Evolutionary conservation across 2,329 filamentous ascomycete species (phyloP).

Genomic region (Nannizziopsis arthrosporioides): DNA sequence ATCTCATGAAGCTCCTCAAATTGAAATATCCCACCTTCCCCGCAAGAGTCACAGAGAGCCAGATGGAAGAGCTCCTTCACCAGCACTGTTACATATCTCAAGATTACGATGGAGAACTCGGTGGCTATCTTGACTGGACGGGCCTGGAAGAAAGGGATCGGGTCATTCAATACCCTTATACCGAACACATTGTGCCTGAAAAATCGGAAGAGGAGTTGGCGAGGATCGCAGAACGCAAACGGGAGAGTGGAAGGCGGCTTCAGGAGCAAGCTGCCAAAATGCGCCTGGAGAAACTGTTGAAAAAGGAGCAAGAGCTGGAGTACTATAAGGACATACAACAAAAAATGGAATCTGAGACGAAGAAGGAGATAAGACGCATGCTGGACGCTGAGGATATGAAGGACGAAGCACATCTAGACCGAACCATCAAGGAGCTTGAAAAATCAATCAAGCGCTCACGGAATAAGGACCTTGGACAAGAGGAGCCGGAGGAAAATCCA

Average conservation of each 20-base stretch:
- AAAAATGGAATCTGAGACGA: slow-evolving; percentile 61
- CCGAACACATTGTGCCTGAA: slow-evolving; percentile 76
- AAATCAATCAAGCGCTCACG: slow-evolving; percentile 78
- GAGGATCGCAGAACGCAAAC: slow-evolving; percentile 80
- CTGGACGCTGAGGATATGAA: slow-evolving; percentile 86
- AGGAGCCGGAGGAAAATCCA: slow-evolving; percentile 65
- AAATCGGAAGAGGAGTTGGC: slow-evolving; percentile 93
- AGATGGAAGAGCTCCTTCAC: slow-evolving; percentile 75
- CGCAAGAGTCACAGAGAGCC: slow-evolving; percentile 70
- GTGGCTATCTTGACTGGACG: slow-evolving; percentile 73
- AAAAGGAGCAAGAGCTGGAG: slow-evolving; percentile 89
- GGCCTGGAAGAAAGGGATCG: slow-evolving; percentile 80
- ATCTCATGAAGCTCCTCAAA: slow-evolving; percentile 74
- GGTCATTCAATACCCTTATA: slow-evolving; percentile 85
- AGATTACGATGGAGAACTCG: slow-evolving; percentile 69
- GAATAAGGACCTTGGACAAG: slow-evolving; percentile 85
- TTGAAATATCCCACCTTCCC: slow-evolving; percentile 88
- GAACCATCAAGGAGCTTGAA: slow-evolving; percentile 76
- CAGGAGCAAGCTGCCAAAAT: slow-evolving; percentile 97
- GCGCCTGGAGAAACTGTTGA: slow-evolving; percentile 86
- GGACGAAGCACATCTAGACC: slow-evolving; percentile 76
- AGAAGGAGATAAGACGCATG: slow-evolving; percentile 79
- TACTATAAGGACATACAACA: slow-evolving; percentile 79
- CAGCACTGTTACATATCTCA: slow-evolving; percentile 84
- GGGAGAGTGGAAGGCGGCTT: slow-evolving; percentile 78